A percentile compares a stretch with the other conserved stretches of the same genome.
Evolutionary conservation across 257 asterid genomes (phyloP).

Genomic region (Agastache rugosa): DNA sequence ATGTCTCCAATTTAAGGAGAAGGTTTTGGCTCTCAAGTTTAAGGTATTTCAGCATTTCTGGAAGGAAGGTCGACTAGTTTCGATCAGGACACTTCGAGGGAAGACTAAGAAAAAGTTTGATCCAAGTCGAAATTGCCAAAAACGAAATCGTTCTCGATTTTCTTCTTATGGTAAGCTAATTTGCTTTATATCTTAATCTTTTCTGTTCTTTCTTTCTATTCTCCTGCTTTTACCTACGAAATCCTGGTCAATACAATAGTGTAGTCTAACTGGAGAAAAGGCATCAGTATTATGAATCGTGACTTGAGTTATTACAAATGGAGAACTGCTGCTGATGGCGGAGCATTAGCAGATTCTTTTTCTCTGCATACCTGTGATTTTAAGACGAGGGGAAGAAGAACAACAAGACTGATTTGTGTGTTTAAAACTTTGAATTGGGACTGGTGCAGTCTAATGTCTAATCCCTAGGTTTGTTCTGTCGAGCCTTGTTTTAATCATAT

Average conservation of each 20-base stretch:
- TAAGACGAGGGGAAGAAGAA: neutral
- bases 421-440: neutral
- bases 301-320: neutral
- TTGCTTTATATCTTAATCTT: slow-evolving; percentile 26
- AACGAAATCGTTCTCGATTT: slow-evolving; percentile 58
- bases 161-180: slow-evolving; percentile 59
- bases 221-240: neutral
- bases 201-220: neutral
- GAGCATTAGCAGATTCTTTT: neutral
- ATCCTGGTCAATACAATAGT: too few relatives aligned
- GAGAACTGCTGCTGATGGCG: neutral
- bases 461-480: neutral
- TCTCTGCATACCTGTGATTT: neutral
- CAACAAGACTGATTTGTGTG: neutral
- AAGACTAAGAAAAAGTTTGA: slow-evolving; percentile 77
- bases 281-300: neutral
- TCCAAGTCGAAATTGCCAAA: slow-evolving; percentile 50
- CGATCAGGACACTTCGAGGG: slow-evolving; percentile 55
- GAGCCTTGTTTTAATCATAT: neutral
- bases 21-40: slow-evolving; percentile 66
- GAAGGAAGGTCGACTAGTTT: slow-evolving; percentile 72
- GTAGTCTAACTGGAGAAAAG: too few relatives aligned
- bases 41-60: slow-evolving; percentile 77
- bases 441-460: too few relatives aligned
- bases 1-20: slow-evolving; percentile 65